A percentile compares a stretch with the other conserved stretches of the same genome.
Conservation (phyloP, 2,329 filamentous ascomycete genomes). For the Verticillium nubilum region DNA sequence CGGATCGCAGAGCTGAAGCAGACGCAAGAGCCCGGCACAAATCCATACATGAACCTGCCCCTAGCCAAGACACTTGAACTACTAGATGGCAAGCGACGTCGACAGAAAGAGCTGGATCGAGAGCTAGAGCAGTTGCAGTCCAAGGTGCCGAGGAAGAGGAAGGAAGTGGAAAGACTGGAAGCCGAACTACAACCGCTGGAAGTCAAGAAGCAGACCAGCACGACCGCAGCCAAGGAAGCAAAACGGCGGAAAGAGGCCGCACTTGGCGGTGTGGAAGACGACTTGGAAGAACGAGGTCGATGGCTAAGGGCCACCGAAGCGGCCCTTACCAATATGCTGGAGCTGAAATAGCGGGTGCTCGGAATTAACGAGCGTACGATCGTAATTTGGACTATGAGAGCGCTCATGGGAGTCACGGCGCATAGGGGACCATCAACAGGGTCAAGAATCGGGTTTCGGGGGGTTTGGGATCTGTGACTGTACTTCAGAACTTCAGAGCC, state of each 20-base stretch:
- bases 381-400: background rate
- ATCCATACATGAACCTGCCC: constrained; percentile 48
- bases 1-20: constrained; percentile 39
- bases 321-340: constrained; percentile 57
- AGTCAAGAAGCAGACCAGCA: constrained; percentile 58
- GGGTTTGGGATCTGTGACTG: too few relatives aligned
- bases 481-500: too few relatives aligned
- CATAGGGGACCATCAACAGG: background rate
- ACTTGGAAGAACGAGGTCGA: constrained; percentile 68
- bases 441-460: background rate
- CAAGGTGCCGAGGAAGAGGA: constrained; percentile 59
- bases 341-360: constrained; percentile 38
- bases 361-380: background rate
- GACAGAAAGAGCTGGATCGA: constrained; percentile 52
- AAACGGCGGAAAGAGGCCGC: constrained; percentile 61
- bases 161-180: constrained; percentile 61
- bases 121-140: constrained; percentile 59
- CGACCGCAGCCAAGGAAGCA: constrained; percentile 65
- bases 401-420: background rate
- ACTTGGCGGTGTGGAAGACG: constrained; percentile 61
- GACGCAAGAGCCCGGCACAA: constrained; percentile 28
- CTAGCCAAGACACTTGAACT: constrained; percentile 51
- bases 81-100: constrained; percentile 43
- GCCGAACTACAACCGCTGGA: constrained; percentile 66
- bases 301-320: constrained; percentile 70